Conservation (phyloP, 148 eudicot genomes). For the Vaccinium macrocarpon region DNA sequence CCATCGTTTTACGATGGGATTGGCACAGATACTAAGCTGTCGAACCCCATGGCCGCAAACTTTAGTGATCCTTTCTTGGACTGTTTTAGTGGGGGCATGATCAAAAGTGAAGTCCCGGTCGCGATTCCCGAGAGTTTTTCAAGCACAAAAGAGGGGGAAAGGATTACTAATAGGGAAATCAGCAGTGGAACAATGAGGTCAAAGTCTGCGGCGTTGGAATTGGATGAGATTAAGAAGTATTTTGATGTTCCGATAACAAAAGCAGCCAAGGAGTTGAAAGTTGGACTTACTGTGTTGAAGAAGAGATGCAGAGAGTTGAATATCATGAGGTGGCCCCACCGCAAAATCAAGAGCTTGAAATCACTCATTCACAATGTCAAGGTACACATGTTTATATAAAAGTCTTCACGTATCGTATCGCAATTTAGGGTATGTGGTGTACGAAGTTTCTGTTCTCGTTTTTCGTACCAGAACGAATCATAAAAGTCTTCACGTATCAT, state of each 20-base stretch:
- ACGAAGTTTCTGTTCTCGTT: too few species aligned
- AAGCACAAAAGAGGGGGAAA: background rate
- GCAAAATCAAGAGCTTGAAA: slow-evolving; percentile 62
- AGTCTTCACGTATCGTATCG: too few species aligned
- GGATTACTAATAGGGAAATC: background rate
- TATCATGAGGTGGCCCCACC: slow-evolving; percentile 47
- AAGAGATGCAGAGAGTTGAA: slow-evolving; percentile 70
- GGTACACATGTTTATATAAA: slow-evolving; percentile 24
- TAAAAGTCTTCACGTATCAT: too few species aligned
- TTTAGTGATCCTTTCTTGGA: too few species aligned
- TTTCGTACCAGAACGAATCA: too few species aligned
- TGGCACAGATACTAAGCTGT: background rate
- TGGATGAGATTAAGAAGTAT: slow-evolving; percentile 64
- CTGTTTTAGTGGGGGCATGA: background rate
- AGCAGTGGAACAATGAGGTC: slow-evolving; percentile 11
- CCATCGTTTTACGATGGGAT: background rate
- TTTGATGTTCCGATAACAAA: slow-evolving; percentile 67
- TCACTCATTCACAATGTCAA: slow-evolving; percentile 57
- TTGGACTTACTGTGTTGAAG: slow-evolving; percentile 80
- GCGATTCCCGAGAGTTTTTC: background rate
- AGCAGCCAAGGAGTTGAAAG: slow-evolving; percentile 72
- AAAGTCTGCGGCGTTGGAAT: slow-evolving; percentile 24
- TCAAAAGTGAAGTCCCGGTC: background rate
- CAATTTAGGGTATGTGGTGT: too few species aligned
- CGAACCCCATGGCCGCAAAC: background rate